These are phyloP conservation scores for Coemansia sp. DNA, from an alignment of 192 early-diverging fungal genomes.

Conservation along the genomic window DNA sequence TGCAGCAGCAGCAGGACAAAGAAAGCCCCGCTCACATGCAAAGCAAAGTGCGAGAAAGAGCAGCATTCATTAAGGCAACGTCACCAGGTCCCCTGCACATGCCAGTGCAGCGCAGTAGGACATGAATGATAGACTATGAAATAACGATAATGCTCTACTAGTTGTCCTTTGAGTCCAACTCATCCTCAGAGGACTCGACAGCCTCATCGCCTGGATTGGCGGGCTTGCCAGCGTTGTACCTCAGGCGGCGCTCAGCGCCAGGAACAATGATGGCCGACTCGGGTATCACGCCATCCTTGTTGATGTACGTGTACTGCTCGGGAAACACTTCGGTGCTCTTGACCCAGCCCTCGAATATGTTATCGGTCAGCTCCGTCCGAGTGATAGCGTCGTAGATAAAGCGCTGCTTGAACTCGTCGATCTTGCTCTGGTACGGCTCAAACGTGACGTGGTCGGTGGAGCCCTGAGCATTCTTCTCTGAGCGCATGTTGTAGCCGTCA, in stretches of 20 bases:
- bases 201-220: neutral
- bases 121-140: too few relatives aligned
- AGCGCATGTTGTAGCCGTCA: constrained; percentile 64
- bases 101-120: neutral
- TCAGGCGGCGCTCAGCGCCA: constrained; percentile 11
- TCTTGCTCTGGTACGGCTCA: constrained; percentile 65
- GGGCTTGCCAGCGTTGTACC: neutral
- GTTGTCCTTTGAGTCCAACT: constrained; percentile 34
- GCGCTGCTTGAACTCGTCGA: constrained; percentile 86
- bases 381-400: constrained; percentile 85
- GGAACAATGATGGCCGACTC: constrained; percentile 50
- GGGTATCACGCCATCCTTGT: constrained; percentile 50
- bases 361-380: constrained; percentile 70
- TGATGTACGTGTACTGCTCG: constrained; percentile 51
- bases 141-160: neutral
- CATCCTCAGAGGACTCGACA: constrained; percentile 39
- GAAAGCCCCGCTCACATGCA: too few relatives aligned
- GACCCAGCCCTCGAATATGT: constrained; percentile 60
- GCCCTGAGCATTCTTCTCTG: constrained; percentile 18
- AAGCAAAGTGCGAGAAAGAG: too few relatives aligned
- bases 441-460: constrained; percentile 58
- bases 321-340: constrained; percentile 49
- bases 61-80: too few relatives aligned
- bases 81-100: too few relatives aligned
- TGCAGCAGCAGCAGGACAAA: neutral